Conservation (phyloP, 2,329 filamentous ascomycete genomes). For the Diplodia seriata region DNA sequence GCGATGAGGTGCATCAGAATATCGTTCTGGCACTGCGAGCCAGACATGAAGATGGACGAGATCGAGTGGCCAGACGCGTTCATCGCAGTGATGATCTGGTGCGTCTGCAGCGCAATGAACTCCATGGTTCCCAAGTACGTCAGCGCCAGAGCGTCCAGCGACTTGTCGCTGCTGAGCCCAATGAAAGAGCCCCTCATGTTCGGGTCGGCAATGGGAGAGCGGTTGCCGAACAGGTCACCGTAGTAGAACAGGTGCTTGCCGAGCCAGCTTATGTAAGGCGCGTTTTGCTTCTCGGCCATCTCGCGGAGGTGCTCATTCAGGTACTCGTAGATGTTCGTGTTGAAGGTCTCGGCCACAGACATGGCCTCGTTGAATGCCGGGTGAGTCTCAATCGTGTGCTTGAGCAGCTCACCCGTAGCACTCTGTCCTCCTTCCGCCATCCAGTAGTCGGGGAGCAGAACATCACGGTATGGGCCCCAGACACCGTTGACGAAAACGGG, state of each 20-base stretch:
- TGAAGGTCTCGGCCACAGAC: slow-evolving; percentile 79
- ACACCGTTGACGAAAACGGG: slow-evolving; percentile 94
- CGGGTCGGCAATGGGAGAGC: slow-evolving; percentile 89
- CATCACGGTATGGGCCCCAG: slow-evolving; percentile 96
- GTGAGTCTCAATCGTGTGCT: slow-evolving; percentile 94
- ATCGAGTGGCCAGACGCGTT: slow-evolving; percentile 88
- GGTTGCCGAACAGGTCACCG: slow-evolving; percentile 95
- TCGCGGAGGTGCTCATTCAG: slow-evolving; percentile 86
- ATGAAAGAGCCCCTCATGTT: slow-evolving; percentile 92
- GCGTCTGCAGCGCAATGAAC: slow-evolving; percentile 96
- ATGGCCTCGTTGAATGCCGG: slow-evolving; percentile 83
- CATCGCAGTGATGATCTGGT: slow-evolving; percentile 94
- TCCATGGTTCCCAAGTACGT: slow-evolving; percentile 97
- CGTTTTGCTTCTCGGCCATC: slow-evolving; percentile 71
- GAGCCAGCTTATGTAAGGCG: slow-evolving; percentile 82
- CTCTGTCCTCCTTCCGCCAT: slow-evolving; percentile 97
- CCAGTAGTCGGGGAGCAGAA: slow-evolving; percentile 90
- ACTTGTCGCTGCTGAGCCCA: slow-evolving; percentile 85
- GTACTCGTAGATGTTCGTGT: slow-evolving; percentile 93
- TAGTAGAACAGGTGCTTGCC: slow-evolving; percentile 98
- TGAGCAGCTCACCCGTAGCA: slow-evolving; percentile 91
- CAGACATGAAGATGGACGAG: slow-evolving; percentile 96
- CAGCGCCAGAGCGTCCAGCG: slow-evolving; percentile 83
- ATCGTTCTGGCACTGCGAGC: slow-evolving; percentile 94
- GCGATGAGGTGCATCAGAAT: slow-evolving; percentile 91